Evolutionary conservation across 768 basidiomycete species (phyloP).

Genomic region (Lentinula lateritia): DNA sequence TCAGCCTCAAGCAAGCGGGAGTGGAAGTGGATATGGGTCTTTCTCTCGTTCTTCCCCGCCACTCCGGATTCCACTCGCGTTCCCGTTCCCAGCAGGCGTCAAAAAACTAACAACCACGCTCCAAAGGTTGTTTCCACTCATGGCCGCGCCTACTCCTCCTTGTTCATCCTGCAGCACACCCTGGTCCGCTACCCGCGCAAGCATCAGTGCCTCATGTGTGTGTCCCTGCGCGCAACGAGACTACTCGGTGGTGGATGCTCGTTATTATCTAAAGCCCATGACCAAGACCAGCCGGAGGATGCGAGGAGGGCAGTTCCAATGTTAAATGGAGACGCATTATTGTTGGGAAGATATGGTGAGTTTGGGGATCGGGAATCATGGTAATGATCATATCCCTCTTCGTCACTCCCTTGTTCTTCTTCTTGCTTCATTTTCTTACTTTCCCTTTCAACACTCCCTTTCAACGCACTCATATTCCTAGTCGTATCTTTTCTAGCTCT

Average conservation of each 20-base stretch:
- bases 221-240: constrained; percentile 86
- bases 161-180: constrained; percentile 50
- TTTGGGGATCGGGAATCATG: too few species aligned
- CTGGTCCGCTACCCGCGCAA: constrained; percentile 72
- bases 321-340: not conserved
- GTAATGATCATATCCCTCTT: not conserved
- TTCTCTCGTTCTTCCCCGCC: not conserved
- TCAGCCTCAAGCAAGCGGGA: constrained; percentile 22
- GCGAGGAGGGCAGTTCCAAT: constrained; percentile 33
- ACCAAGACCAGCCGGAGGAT: constrained; percentile 67
- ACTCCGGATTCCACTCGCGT: not conserved
- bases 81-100: constrained; percentile 23
- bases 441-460: constrained; percentile 25
- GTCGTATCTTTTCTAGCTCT: constrained; percentile 59
- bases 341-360: not conserved
- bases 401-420: not conserved
- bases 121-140: constrained; percentile 76
- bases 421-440: constrained; percentile 11
- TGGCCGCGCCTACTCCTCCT: constrained; percentile 38
- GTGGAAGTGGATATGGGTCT: constrained; percentile 60
- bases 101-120: constrained; percentile 58
- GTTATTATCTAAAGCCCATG: constrained; percentile 75
- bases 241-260: constrained; percentile 90
- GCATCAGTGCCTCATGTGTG: constrained; percentile 66
- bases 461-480: constrained; percentile 45